Percentiles rank a stretch among this genome's conserved stretches.
Evolutionary conservation across 2,329 filamentous ascomycete species (phyloP).

Genomic region (Penicillium sp.): DNA sequence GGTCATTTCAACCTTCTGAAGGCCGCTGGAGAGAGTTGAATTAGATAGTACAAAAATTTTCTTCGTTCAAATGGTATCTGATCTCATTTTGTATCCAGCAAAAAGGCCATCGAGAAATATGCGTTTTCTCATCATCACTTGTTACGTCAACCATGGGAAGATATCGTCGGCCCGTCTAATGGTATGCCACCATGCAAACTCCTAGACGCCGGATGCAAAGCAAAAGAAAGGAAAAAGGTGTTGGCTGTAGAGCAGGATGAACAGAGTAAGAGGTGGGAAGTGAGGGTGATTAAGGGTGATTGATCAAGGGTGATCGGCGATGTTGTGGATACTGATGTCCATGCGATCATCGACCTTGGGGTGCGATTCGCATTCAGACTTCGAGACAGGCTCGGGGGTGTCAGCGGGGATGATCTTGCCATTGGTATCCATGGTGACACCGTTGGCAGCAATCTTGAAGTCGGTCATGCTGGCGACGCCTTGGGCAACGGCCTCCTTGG

Average conservation of each 20-base stretch:
- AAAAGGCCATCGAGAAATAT: conserved; percentile 5
- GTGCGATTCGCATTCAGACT: conserved; percentile 27
- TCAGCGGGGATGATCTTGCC: conserved; percentile 59
- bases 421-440: conserved; percentile 57
- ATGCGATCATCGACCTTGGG: conserved; percentile 52
- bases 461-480: conserved; percentile 63
- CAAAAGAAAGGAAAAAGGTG: neutral
- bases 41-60: neutral
- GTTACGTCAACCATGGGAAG: neutral
- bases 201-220: conserved; percentile 28
- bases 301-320: conserved; percentile 46
- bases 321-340: conserved; percentile 65
- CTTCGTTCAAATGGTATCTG: conserved; percentile 11
- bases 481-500: conserved; percentile 64
- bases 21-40: too few relatives aligned
- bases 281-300: conserved; percentile 14
- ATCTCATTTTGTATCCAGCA: neutral
- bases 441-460: conserved; percentile 63
- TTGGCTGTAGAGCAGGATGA: conserved; percentile 3
- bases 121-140: conserved; percentile 21
- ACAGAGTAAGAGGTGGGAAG: conserved; percentile 7
- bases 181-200: conserved; percentile 23
- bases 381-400: neutral
- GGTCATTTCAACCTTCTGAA: too few relatives aligned
- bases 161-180: conserved; percentile 18